Evolutionary conservation across 2,329 filamentous ascomycete genomes (phyloP).

Genomic region (Penicillium occitanis): DNA sequence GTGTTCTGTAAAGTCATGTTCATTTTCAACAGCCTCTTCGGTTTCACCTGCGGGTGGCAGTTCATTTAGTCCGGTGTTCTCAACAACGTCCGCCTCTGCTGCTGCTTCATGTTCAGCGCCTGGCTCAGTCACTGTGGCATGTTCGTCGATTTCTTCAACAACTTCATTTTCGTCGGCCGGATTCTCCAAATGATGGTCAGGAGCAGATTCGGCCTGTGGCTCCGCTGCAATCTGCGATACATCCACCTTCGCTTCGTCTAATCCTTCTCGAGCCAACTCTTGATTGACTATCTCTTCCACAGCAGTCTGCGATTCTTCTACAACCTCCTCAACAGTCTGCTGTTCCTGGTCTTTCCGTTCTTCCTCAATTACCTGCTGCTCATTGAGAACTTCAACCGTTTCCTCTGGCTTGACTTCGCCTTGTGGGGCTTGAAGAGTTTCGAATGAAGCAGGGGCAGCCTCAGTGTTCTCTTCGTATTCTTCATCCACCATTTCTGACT

Average conservation of each 20-base stretch:
- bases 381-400: neutral
- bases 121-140: neutral
- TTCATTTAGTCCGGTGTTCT: neutral
- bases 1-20: constrained; percentile 10
- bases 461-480: constrained; percentile 30
- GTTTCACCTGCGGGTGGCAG: constrained; percentile 22
- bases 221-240: neutral
- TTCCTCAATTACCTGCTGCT: neutral
- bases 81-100: neutral
- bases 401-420: neutral
- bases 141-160: neutral
- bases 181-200: constrained; percentile 1
- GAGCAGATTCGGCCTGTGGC: neutral
- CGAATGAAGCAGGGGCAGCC: neutral
- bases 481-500: constrained; percentile 43
- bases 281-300: neutral
- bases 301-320: neutral
- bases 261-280: neutral
- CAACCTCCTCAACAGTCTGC: neutral
- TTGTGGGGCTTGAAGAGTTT: neutral
- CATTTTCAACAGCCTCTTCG: constrained; percentile 21
- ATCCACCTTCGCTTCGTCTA: neutral
- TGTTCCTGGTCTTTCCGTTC: neutral
- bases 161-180: neutral
- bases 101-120: neutral